A percentile compares a stretch with the other conserved stretches of the same genome.
Conservation (phyloP, 2,329 filamentous ascomycete genomes). For the Arthrinium puccinioides region DNA sequence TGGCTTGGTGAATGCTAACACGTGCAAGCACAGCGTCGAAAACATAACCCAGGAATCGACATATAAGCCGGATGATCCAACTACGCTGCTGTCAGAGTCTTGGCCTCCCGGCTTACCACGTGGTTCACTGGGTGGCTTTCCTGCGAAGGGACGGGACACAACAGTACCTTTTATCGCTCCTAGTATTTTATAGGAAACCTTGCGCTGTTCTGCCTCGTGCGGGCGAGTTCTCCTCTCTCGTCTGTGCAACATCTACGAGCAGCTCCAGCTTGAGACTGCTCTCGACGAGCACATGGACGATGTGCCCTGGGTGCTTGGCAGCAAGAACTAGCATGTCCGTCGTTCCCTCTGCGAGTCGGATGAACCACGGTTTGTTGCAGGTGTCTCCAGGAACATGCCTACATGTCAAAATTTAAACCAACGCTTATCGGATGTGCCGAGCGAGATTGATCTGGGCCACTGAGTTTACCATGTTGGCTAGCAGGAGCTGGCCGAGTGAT, state of each 20-base stretch:
- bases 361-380: slow-evolving; percentile 9
- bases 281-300: slow-evolving; percentile 15
- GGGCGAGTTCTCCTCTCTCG: slow-evolving; percentile 8
- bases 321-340: slow-evolving; percentile 11
- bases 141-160: too few relatives aligned
- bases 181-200: too few relatives aligned
- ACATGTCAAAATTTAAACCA: not conserved
- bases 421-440: not conserved
- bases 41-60: too few relatives aligned
- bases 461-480: not conserved
- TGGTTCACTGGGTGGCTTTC: too few relatives aligned
- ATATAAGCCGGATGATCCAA: too few relatives aligned
- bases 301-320: slow-evolving; percentile 12
- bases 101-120: too few relatives aligned
- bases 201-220: too few relatives aligned
- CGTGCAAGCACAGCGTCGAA: too few relatives aligned
- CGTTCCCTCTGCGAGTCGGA: slow-evolving; percentile 7
- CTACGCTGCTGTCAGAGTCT: too few relatives aligned
- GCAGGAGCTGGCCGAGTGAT: not conserved
- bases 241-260: slow-evolving; percentile 14
- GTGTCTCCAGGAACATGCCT: not conserved
- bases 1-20: too few relatives aligned
- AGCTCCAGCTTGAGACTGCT: slow-evolving; percentile 13
- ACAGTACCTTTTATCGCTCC: too few relatives aligned
- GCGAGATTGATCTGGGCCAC: not conserved